Base-by-base conservation (phyloP, 2,329 filamentous ascomycete genomes). In the Xylaria sp. region DNA sequence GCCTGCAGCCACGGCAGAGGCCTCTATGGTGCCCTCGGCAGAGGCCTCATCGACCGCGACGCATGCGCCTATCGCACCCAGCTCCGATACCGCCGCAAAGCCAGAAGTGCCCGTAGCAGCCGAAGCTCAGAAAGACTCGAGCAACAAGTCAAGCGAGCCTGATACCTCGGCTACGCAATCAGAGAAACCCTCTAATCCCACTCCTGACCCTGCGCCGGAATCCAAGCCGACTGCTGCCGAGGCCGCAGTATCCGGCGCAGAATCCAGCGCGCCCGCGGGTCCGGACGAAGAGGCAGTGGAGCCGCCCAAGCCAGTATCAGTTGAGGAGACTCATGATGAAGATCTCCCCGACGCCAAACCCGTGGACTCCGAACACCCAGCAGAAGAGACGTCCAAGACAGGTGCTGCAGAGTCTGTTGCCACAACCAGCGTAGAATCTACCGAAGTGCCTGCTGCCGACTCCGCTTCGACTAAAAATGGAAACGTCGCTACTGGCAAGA, bases 261-360 rank as follows among this genome's bases (percentile, higher is more conserved):
- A 60, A n/a, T 53, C 70, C 36, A 65, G 64, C 53, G 68, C 67
- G 9, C 60, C 73, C 23, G 60, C 66, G 6, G 58, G 66, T 28
- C 10, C 70, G 10, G 74, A 73, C 39, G 74, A 72, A 25, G 67
- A 72, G 36, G 28, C 68, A 10, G 73, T 70, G 45, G 68, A 75
- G 52, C 63, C 68, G 9, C 74, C 75, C 43, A 78, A 75, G 61
- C 76, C 77, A 2, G 76, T 74, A 7, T 71, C 74, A 13, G 64
- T 78, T 45, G 75, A 78, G 68, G 75, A 78, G 50, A 70, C 74
- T n/a, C 68, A 30, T 13, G 76, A 78, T 45, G 69, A 74, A 58
- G 76, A 75, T 48, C 34, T 71, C 45, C 68, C 76, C 9, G 39
- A 60, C 2, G 48, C 64, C 8, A 70, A 75, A 9, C 66, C 65